Percentiles rank a stretch among this genome's conserved stretches.
These are phyloP conservation scores for Cyberlindnera subsufficiens DNA, from an alignment of 805 yeast genomes.

Conservation along the genomic window DNA sequence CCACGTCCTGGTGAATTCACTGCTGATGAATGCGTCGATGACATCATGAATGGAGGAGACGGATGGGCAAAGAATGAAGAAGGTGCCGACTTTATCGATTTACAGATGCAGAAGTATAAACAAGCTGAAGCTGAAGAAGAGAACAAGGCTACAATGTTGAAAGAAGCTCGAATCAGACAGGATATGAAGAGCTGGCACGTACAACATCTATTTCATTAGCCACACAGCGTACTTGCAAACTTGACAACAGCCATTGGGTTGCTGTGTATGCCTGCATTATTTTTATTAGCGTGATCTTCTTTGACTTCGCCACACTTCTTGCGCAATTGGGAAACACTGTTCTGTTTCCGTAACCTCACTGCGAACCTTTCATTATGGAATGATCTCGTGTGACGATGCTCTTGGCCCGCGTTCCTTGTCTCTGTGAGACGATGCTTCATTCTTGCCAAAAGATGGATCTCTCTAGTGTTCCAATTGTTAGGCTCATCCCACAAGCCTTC, in stretches of 20 bases:
- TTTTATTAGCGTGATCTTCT: too few relatives aligned
- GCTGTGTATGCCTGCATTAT: too few relatives aligned
- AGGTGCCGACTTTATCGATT: conserved; percentile 35
- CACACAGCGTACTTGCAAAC: neutral
- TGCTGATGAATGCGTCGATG: conserved; percentile 69
- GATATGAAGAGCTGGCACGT: conserved; percentile 39
- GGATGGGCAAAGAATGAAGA: conserved; percentile 56
- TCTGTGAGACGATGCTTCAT: conserved; percentile 5
- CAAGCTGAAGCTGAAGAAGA: neutral
- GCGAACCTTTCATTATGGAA: too few relatives aligned
- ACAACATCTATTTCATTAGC: conserved; percentile 3
- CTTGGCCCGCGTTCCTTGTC: conserved; percentile 2
- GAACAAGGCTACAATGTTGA: conserved; percentile 1
- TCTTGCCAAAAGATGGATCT: conserved; percentile 1
- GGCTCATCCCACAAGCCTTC: neutral
- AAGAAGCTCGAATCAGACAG: conserved; percentile 27
- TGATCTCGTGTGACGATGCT: neutral
- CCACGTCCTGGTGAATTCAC: conserved; percentile 47
- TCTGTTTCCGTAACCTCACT: too few relatives aligned
- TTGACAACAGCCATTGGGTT: neutral
- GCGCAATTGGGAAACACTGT: too few relatives aligned
- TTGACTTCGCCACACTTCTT: too few relatives aligned
- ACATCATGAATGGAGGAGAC: conserved; percentile 65
- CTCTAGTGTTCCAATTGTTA: neutral
- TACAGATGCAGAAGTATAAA: conserved; percentile 13